These are phyloP conservation scores for Penicillium janthinellum DNA, from an alignment of 2,329 filamentous ascomycete species.

Conservation along the genomic window DNA sequence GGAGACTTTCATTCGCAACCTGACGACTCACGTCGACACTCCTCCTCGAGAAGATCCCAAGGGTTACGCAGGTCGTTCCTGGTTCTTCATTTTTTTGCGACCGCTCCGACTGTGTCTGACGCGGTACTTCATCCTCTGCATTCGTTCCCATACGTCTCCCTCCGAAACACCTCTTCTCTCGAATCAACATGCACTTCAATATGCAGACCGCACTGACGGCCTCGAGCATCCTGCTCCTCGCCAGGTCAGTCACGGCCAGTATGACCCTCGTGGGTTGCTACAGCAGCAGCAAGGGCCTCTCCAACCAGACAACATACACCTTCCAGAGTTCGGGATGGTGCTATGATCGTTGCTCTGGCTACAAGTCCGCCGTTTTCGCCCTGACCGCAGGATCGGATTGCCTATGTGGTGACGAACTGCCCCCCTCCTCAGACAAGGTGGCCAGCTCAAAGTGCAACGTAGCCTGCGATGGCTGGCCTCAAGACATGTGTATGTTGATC, in stretches of 20 bases:
- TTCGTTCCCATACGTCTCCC: slow-evolving; percentile 1
- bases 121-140: slow-evolving; percentile 17
- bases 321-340: slow-evolving; percentile 61
- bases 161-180: slow-evolving; percentile 1
- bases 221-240: slow-evolving; percentile 30
- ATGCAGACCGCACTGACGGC: slow-evolving; percentile 29
- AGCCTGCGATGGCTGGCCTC: slow-evolving; percentile 64
- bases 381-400: slow-evolving; percentile 65
- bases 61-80: slow-evolving; percentile 46
- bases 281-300: slow-evolving; percentile 49
- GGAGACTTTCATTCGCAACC: background rate
- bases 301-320: slow-evolving; percentile 50
- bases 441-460: slow-evolving; percentile 64
- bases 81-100: slow-evolving; percentile 21
- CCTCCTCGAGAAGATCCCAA: slow-evolving; percentile 22
- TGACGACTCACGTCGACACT: slow-evolving; percentile 10
- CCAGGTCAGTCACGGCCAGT: slow-evolving; percentile 21
- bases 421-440: slow-evolving; percentile 57
- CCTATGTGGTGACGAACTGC: slow-evolving; percentile 72
- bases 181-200: slow-evolving; percentile 33
- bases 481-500: slow-evolving; percentile 63
- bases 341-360: slow-evolving; percentile 52
- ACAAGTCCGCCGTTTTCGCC: slow-evolving; percentile 61
- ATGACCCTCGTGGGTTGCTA: slow-evolving; percentile 54
- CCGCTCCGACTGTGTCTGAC: slow-evolving; percentile 26